Evolutionary conservation across 805 yeast genomes (phyloP), one percentile per base, ranked within the genome.

Genomic region (Wickerhamomyces chambardii): DNA sequence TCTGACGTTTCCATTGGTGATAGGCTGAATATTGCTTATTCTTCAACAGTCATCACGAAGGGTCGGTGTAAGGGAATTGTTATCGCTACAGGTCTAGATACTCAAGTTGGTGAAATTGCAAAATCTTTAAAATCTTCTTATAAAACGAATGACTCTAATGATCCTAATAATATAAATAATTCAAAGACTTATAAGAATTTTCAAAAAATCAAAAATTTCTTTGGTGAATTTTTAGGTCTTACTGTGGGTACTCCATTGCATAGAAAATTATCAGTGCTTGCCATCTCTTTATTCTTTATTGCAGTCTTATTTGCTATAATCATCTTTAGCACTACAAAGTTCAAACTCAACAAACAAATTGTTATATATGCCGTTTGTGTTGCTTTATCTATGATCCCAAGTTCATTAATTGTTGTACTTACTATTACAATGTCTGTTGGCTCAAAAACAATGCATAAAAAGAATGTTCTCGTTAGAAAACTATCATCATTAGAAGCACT

Each of bases 361-460:
- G 95, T 94, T 12, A 77, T 85, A 33, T 85, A 85, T 52, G 95
- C 95, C 18, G 79, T 86, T 49, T 85, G 94, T 61, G 89, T 83
- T 32, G 84, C 48, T 0, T 61, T 82, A 32, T 75, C 89, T 5
- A 83, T 83, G 86, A 82, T 82, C 44, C 92, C 92, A 3, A 81
- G 87, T 3, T 78, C 89, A 1, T 65, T 82, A 47, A 79, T 81
- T 41, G 92, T 82, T 17, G 92, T 82, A 17, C 66, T 82, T 40
- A 82, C 92, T n/a, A 81, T 83, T 43, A 82, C 90, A 1, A 82
- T 83, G 89, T 86, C 90, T 1, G 78, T 78, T 46, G 82, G 94
- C 42, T 77, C 95, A 43, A 75, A 75, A 47, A 76, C 71, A 28
- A 75, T 85, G 59, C 78, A 75, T n/a, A 54, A 64, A 28, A 70